Conservation (phyloP, 2,329 filamentous ascomycete genomes). For the Thermothelomyces thermophilus region DNA sequence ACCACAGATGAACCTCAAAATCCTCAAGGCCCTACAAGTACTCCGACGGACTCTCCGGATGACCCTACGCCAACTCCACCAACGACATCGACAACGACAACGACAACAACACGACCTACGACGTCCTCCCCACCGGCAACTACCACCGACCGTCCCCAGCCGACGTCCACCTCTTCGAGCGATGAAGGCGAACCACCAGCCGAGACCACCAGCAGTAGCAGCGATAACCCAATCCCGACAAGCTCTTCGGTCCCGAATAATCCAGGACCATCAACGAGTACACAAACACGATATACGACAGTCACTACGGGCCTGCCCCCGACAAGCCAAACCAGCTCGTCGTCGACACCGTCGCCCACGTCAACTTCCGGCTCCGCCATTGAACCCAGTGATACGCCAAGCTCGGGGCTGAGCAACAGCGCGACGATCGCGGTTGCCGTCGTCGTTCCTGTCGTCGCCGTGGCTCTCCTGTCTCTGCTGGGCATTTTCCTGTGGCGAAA, state of each 20-base stretch:
- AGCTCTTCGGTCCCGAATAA: background rate
- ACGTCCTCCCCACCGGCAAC: background rate
- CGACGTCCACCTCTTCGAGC: constrained; percentile 17
- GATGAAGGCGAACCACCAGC: constrained; percentile 13
- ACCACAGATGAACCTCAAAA: constrained; percentile 19
- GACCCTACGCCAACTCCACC: constrained; percentile 13
- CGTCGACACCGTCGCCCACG: constrained; percentile 22
- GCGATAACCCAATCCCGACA: constrained; percentile 18
- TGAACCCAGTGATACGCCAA: constrained; percentile 25
- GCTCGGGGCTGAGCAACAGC: constrained; percentile 51
- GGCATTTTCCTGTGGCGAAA: constrained; percentile 82
- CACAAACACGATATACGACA: constrained; percentile 17
- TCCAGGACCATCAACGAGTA: constrained; percentile 11
- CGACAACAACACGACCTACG: background rate
- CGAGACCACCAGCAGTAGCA: constrained; percentile 13
- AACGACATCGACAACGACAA: constrained; percentile 5
- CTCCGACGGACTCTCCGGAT: constrained; percentile 18
- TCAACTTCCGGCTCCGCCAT: constrained; percentile 26
- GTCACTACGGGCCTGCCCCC: constrained; percentile 7
- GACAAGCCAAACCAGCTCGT: background rate
- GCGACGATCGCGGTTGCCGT: constrained; percentile 88
- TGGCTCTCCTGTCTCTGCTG: constrained; percentile 70
- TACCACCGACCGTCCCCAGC: background rate
- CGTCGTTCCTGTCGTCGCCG: constrained; percentile 83
- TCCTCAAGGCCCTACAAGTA: no score